Conservation (phyloP, 768 basidiomycete species). For the Tylopilus sp. region DNA sequence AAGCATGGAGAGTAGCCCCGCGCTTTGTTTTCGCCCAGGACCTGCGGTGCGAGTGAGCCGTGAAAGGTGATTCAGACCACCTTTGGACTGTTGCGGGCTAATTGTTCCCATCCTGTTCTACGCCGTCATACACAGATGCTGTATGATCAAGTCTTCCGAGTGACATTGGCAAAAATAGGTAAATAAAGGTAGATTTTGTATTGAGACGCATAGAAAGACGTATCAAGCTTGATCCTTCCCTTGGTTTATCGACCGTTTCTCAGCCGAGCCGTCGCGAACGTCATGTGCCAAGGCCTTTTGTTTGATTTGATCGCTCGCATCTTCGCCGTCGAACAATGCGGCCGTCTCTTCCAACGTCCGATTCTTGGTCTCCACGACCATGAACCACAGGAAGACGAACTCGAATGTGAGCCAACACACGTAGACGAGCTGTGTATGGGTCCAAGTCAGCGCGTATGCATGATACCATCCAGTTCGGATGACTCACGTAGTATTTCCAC, state of each 20-base stretch:
- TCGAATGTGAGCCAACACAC: slow-evolving; percentile 19
- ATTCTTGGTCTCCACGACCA: no score
- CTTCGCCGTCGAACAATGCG: slow-evolving; percentile 63
- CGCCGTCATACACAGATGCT: no score
- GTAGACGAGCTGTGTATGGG: slow-evolving; percentile 17
- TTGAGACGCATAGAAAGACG: background rate
- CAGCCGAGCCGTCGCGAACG: background rate
- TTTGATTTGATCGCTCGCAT: slow-evolving; percentile 16
- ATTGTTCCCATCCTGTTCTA: no score
- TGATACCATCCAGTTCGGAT: background rate
- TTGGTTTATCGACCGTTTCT: slow-evolving; percentile 4
- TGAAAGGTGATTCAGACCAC: no score
- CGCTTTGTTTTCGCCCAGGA: no score
- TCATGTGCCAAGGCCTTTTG: slow-evolving; percentile 7
- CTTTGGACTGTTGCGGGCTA: no score
- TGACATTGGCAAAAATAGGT: no score
- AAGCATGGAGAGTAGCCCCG: no score
- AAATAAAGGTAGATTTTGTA: no score
- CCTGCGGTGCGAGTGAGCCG: no score
- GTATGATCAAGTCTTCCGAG: no score
- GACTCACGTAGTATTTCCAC: slow-evolving; percentile 45
- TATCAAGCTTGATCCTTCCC: background rate
- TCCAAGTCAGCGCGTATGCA: background rate
- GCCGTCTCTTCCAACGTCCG: no score
- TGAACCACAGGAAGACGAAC: slow-evolving; percentile 12